Evolutionary conservation across 2,329 filamentous ascomycete species (phyloP), one percentile per base, ranked within the genome.

Genomic region (Simplicillium sp.): DNA sequence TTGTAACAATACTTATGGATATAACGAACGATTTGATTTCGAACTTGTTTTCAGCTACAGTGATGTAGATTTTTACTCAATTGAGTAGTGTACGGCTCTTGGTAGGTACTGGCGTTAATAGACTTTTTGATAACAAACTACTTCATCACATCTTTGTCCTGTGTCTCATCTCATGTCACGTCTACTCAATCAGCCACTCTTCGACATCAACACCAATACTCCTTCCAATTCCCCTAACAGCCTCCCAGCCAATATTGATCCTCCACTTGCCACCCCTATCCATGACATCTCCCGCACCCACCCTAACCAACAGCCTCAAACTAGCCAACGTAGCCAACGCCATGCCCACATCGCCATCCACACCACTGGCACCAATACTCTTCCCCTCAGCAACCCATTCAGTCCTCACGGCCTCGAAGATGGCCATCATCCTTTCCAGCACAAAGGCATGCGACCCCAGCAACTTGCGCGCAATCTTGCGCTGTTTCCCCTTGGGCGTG

Each of bases 201-300:
- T 85, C 80, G 11, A 88, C 71, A 57, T 88, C 84, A n/a, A 92
- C 71, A 3, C 82, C 82, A 39, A 92, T 75, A 54, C 76, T 82
- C 53, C 86, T 67, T 20, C 84, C 86, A 47, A 92, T 63, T 3
- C 71, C 73, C 45, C 81, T 67, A 7, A 85, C 76, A 46, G 83
- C 78, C 54, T 92, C 87, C 84, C 84, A 89, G 1, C 80, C 78
- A 43, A 86, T 79, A 50, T 84, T 86, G 9, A 89, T 81, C 53
- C 82, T 77, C 83, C 84, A 92, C 59, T 83, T 81, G 5, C 76
- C 78, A 1, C 77, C 77, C 1, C 77, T 67, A 55, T 90, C 85
- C 52, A 87, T 66, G 18, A 72, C 63, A 59, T 89, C 84, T 9
- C 68, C 65, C 18, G 67, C 71, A 13, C 78, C 80, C 3, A 85